phyloP scores from a whole-genome alignment of 2,329 filamentous ascomycete species.

The Trichoderma sp. region DNA sequence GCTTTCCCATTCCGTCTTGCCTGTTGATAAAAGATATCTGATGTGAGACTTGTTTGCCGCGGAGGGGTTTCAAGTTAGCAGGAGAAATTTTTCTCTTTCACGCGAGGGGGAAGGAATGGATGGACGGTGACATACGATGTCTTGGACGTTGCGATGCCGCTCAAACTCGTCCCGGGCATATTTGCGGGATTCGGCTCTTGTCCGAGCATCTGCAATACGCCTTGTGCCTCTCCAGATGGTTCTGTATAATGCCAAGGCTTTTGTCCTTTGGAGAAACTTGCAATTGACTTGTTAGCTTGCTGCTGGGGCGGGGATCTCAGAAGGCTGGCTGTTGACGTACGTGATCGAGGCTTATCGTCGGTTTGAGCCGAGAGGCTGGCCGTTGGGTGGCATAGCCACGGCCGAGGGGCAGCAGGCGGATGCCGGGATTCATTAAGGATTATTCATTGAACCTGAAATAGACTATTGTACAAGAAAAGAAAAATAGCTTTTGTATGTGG shows the following conservation, averaged over 20 bases:
- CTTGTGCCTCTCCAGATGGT: slow-evolving; percentile 55
- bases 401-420: slow-evolving; percentile 30
- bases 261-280: slow-evolving; percentile 59
- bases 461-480: neutral
- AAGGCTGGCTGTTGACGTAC: slow-evolving; percentile 36
- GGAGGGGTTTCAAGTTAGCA: neutral
- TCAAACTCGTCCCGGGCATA: slow-evolving; percentile 62
- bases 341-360: slow-evolving; percentile 56
- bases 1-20: slow-evolving; percentile 63
- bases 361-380: slow-evolving; percentile 32
- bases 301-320: neutral
- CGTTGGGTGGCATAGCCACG: slow-evolving; percentile 38
- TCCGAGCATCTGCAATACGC: slow-evolving; percentile 49
- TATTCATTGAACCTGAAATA: neutral
- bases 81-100: neutral
- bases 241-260: slow-evolving; percentile 57
- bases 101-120: neutral
- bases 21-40: slow-evolving; percentile 61
- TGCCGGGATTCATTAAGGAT: slow-evolving; percentile 28
- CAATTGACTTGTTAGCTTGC: neutral
- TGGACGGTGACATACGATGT: slow-evolving; percentile 45
- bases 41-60: slow-evolving; percentile 51
- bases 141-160: slow-evolving; percentile 54
- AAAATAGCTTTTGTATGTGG: neutral
- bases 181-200: slow-evolving; percentile 53